Conservation (phyloP, 1,284 basidiomycete genomes). For the Ceratorhiza oryzae-sativae region DNA sequence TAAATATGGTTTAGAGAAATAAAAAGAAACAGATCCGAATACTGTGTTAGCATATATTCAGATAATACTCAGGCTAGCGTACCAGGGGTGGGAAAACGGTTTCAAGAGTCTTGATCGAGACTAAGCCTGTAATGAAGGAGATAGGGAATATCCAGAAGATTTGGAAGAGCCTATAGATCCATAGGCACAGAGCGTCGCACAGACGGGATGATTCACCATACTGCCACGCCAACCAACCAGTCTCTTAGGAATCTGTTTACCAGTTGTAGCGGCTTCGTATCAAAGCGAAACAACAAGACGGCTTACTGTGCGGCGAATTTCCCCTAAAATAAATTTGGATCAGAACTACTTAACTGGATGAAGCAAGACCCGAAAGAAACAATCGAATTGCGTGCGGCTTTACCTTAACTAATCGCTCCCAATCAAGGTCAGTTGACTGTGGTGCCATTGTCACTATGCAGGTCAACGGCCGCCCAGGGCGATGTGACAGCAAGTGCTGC, state of each 20-base stretch:
- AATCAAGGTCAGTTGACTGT: slow-evolving; percentile 53
- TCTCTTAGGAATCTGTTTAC: slow-evolving; percentile 35
- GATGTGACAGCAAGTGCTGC: slow-evolving; percentile 48
- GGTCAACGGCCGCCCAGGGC: slow-evolving; percentile 47
- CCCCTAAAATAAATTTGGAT: slow-evolving; percentile 8
- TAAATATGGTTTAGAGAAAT: no score
- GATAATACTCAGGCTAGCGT: slow-evolving; percentile 19
- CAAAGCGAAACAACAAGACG: neutral
- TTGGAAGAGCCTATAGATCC: slow-evolving; percentile 45
- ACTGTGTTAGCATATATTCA: no score
- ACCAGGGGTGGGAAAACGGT: slow-evolving; percentile 33
- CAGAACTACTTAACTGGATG: neutral
- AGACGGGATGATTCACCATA: slow-evolving; percentile 43
- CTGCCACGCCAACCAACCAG: slow-evolving; percentile 31
- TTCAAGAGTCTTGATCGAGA: slow-evolving; percentile 43
- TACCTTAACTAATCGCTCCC: slow-evolving; percentile 51
- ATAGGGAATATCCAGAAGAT: slow-evolving; percentile 50
- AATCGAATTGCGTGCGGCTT: slow-evolving; percentile 31
- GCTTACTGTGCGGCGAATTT: slow-evolving; percentile 40
- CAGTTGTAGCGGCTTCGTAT: neutral
- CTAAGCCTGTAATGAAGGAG: slow-evolving; percentile 38
- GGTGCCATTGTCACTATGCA: slow-evolving; percentile 50
- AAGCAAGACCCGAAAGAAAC: neutral
- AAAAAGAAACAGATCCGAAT: no score
- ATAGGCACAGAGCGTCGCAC: neutral